A percentile compares a stretch with the other conserved stretches of the same genome.
Conservation (phyloP, 768 basidiomycete genomes). For the Boletus rubescentipes region DNA sequence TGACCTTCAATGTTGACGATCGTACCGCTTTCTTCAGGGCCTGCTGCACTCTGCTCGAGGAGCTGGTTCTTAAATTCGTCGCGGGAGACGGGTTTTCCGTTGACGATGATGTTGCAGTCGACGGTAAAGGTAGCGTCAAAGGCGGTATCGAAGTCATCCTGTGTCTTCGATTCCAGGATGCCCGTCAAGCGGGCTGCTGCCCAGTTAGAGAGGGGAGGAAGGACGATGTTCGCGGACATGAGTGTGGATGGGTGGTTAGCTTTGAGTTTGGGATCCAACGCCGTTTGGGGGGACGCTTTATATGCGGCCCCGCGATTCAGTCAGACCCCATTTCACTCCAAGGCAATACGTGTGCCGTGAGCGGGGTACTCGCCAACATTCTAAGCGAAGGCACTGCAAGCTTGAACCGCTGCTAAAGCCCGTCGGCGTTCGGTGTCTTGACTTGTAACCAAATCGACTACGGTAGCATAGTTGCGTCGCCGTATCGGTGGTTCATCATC, state of each 20-base stretch:
- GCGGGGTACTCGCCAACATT: not conserved
- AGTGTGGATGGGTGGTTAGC: not conserved
- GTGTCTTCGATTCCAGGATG: slow-evolving; percentile 39
- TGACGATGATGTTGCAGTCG: slow-evolving; percentile 38
- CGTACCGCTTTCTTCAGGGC: slow-evolving; percentile 9
- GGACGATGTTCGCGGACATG: slow-evolving; percentile 34
- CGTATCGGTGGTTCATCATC: not conserved
- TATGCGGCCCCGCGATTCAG: not conserved
- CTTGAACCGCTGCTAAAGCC: not conserved
- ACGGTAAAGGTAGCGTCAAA: slow-evolving; percentile 43
- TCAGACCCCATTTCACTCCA: not conserved
- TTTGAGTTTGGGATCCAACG: not conserved
- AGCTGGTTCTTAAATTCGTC: slow-evolving; percentile 41
- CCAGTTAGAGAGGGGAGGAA: slow-evolving; percentile 44
- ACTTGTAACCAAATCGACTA: not conserved
- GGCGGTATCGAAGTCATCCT: slow-evolving; percentile 33
- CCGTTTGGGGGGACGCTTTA: slow-evolving; percentile 6
- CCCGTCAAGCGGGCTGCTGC: slow-evolving; percentile 38
- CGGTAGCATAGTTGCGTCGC: not conserved
- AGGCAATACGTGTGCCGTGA: not conserved
- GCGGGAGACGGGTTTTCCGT: slow-evolving; percentile 39
- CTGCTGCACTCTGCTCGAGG: slow-evolving; percentile 28
- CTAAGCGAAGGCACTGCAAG: not conserved
- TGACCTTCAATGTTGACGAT: slow-evolving; percentile 25
- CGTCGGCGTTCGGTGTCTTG: slow-evolving; percentile 2